phyloP scores from a whole-genome alignment of 2,329 filamentous ascomycete genomes.

The Trichoderma sp. region DNA sequence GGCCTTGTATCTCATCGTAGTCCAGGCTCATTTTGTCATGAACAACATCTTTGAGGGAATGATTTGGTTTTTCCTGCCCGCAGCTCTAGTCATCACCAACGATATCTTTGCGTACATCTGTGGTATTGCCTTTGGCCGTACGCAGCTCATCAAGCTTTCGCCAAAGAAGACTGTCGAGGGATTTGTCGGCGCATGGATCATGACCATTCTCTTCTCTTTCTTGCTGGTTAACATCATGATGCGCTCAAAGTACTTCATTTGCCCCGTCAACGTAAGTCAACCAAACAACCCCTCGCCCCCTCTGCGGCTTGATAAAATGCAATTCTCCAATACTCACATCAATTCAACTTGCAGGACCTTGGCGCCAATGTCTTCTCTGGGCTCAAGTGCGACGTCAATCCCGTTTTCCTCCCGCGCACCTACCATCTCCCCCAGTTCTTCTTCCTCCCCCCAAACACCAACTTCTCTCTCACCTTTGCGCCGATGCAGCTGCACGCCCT shows the following conservation, averaged over 20 bases:
- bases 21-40: conserved; percentile 98
- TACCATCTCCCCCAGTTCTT: conserved; percentile 72
- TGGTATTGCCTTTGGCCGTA: conserved; percentile 93
- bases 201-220: conserved; percentile 84
- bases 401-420: conserved; percentile 76
- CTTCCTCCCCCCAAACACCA: conserved; percentile 58
- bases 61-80: conserved; percentile 99
- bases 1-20: conserved; percentile 95
- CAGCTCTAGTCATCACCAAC: conserved; percentile 93
- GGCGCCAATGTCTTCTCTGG: conserved; percentile 91
- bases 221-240: conserved; percentile 79
- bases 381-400: conserved; percentile 84
- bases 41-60: conserved; percentile 99
- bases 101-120: conserved; percentile 98
- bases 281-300: background rate
- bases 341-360: conserved; percentile 57
- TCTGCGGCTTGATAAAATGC: too few relatives aligned
- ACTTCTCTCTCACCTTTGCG: conserved; percentile 67
- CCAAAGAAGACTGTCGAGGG: conserved; percentile 99
- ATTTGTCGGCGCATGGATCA: conserved; percentile 93
- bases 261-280: conserved; percentile 74
- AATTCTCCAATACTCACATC: background rate
- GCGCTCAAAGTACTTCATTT: conserved; percentile 96
- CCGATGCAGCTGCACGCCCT: conserved; percentile 95
- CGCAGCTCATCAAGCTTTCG: conserved; percentile 94